phyloP scores from a whole-genome alignment of 129 eudicot genomes.

The Pseudognaphalium luteoalbum region DNA sequence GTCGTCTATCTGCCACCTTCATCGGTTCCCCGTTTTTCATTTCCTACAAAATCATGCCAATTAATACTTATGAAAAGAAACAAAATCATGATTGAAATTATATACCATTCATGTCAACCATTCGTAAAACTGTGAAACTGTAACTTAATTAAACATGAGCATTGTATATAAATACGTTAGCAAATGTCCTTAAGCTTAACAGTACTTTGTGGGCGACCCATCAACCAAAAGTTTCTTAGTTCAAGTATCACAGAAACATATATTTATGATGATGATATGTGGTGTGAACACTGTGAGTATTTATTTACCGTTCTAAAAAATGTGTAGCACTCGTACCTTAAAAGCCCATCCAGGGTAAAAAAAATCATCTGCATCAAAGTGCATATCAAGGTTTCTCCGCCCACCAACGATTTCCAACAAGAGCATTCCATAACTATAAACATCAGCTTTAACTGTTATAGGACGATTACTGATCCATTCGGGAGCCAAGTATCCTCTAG shows the following conservation, averaged over 20 bases:
- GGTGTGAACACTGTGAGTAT: background rate
- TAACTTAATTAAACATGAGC: background rate
- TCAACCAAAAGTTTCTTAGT: too few species aligned
- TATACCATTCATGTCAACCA: too few species aligned
- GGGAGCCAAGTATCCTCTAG: slow-evolving; percentile 95
- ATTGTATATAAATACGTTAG: background rate
- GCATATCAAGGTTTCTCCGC: slow-evolving; percentile 91
- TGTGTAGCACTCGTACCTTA: slow-evolving; percentile 49
- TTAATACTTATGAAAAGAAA: background rate
- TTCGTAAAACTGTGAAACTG: background rate
- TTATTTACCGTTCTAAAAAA: background rate
- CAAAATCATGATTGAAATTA: background rate
- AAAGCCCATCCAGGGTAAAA: slow-evolving; percentile 98
- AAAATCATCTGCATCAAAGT: slow-evolving; percentile 70
- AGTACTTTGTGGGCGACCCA: too few species aligned
- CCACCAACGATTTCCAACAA: slow-evolving; percentile 91
- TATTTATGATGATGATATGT: too few species aligned
- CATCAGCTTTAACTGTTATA: slow-evolving; percentile 93
- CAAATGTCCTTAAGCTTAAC: too few species aligned
- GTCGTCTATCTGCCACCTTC: slow-evolving; percentile 76
- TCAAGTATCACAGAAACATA: background rate
- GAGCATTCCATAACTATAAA: slow-evolving; percentile 96
- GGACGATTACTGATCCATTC: slow-evolving; percentile 98
- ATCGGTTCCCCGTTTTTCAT: slow-evolving; percentile 58
- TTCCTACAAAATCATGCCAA: slow-evolving; percentile 38